Percentiles rank a stretch among this genome's conserved stretches.
Evolutionary conservation across 768 basidiomycete species (phyloP).

Genomic region (Omphalotus guepiniiformis): DNA sequence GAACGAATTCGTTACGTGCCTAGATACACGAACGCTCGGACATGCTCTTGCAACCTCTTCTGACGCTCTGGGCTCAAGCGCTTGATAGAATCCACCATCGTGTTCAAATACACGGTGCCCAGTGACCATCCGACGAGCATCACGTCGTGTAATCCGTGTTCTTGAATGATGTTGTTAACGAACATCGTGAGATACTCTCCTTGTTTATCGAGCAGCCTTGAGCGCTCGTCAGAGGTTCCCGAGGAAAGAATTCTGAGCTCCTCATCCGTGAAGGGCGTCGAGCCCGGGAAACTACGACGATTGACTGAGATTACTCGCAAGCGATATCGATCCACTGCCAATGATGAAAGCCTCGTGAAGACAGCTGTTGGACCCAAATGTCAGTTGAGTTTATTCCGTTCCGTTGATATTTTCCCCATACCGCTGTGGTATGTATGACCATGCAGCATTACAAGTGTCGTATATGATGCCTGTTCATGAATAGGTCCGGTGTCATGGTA

Average conservation of each 20-base stretch:
- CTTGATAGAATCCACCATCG: too few relatives aligned
- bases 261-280: conserved; percentile 24
- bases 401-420: background rate
- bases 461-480: too few relatives aligned
- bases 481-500: too few relatives aligned
- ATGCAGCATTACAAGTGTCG: conserved; percentile 2
- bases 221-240: conserved; percentile 16
- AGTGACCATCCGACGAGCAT: conserved; percentile 27
- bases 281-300: conserved; percentile 29
- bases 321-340: background rate
- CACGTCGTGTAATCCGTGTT: conserved; percentile 13
- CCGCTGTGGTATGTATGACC: conserved; percentile 4
- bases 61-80: too few relatives aligned
- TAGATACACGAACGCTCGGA: too few relatives aligned
- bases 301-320: conserved; percentile 26
- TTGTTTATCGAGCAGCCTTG: conserved; percentile 19
- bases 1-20: too few relatives aligned
- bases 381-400: background rate
- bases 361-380: too few relatives aligned
- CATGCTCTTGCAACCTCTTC: too few relatives aligned
- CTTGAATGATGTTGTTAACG: conserved; percentile 21
- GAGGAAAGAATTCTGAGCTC: conserved; percentile 17
- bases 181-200: conserved; percentile 26
- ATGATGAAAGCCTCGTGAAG: too few relatives aligned
- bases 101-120: too few relatives aligned